Conservation (phyloP, 225 moss, liverwort and hornwort genomes). For the Pseudoscleropodium purum region DNA sequence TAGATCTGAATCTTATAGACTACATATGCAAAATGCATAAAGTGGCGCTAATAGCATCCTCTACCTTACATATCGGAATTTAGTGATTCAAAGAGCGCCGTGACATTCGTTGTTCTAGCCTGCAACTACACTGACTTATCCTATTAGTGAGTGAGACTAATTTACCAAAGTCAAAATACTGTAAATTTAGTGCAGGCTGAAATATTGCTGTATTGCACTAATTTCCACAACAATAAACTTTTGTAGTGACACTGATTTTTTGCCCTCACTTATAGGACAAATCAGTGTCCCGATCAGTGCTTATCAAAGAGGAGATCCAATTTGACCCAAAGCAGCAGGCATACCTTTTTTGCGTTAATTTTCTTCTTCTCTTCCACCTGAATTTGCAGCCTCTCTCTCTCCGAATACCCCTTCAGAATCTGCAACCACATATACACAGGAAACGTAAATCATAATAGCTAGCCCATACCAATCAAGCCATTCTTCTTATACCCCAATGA, state of each 20-base stretch:
- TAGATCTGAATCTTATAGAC: background rate
- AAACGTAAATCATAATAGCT: background rate
- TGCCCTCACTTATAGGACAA: background rate
- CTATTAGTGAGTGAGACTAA: background rate
- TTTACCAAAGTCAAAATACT: background rate
- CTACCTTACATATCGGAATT: background rate
- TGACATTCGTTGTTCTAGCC: background rate
- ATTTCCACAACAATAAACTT: background rate
- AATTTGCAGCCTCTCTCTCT: constrained; percentile 20
- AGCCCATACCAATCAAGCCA: background rate
- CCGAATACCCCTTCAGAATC: constrained; percentile 8
- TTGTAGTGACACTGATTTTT: background rate
- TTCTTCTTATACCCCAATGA: background rate
- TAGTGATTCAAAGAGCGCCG: background rate
- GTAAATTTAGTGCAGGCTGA: background rate
- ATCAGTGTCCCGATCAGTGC: background rate
- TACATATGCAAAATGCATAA: background rate
- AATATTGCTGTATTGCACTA: background rate
- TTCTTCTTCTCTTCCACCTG: constrained; percentile 27
- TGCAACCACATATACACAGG: background rate
- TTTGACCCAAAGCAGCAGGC: background rate
- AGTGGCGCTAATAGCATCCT: background rate
- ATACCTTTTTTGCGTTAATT: constrained; percentile 25
- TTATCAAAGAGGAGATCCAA: background rate
- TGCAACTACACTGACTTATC: background rate